Conservation (phyloP, 2,329 filamentous ascomycete species). For the Cladorrhinum sp. region DNA sequence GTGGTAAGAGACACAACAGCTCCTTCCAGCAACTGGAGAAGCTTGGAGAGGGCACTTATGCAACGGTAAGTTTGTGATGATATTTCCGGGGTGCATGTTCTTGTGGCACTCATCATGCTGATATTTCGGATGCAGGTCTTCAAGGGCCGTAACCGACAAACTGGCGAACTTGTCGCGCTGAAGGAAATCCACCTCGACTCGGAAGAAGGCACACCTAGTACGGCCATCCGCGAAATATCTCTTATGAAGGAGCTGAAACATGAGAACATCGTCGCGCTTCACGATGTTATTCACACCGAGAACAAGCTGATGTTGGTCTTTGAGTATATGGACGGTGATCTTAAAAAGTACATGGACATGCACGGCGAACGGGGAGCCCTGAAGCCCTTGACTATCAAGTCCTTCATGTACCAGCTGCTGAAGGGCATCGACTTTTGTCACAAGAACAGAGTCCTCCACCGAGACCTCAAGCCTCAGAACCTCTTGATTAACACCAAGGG, state of each 20-base stretch:
- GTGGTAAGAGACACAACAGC: conserved; percentile 84
- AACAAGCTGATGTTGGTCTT: conserved; percentile 99
- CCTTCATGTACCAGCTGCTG: conserved; percentile 97
- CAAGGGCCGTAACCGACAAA: conserved; percentile 93
- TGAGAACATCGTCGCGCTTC: conserved; percentile 93
- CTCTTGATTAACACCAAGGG: conserved; percentile 91
- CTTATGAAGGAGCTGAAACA: conserved; percentile 99
- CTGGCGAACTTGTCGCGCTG: conserved; percentile 90
- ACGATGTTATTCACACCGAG: conserved; percentile 99
- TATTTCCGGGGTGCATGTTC: too few relatives aligned
- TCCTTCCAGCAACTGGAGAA: conserved; percentile 99
- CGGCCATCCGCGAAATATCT: conserved; percentile 96
- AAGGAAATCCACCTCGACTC: conserved; percentile 99
- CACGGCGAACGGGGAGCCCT: conserved; percentile 85
- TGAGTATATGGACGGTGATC: conserved; percentile 96
- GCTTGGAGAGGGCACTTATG: conserved; percentile 97
- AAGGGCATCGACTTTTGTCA: conserved; percentile 97
- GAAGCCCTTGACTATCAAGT: conserved; percentile 89
- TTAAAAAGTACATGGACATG: conserved; percentile 98
- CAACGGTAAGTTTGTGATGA: conserved; percentile 64
- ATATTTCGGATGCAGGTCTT: conserved; percentile 67
- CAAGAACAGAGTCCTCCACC: conserved; percentile 92
- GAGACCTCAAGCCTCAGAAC: conserved; percentile 95
- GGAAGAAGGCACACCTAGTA: conserved; percentile 95
- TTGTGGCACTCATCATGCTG: neutral